Conservation (phyloP, 23 red algal genomes). For the Agarophyton chilense region DNA sequence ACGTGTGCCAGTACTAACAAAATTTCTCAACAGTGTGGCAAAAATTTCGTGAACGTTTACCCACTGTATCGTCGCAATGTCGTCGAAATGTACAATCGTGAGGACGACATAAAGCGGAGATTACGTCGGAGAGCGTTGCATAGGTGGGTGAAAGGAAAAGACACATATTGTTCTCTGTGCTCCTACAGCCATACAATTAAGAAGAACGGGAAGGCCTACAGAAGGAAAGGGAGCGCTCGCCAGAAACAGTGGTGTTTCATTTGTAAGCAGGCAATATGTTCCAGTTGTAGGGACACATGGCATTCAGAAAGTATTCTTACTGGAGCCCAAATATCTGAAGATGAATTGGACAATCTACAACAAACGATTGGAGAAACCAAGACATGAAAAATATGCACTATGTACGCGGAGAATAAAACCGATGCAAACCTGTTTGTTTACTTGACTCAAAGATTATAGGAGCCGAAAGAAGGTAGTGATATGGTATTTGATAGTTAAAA, state of each 20-base stretch:
- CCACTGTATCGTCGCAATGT: constrained; percentile 13
- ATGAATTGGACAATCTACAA: background rate
- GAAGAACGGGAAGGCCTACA: background rate
- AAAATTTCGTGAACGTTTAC: background rate
- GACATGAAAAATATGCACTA: background rate
- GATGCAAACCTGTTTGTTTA: too few relatives aligned
- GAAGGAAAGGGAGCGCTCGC: background rate
- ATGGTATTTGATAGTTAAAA: too few relatives aligned
- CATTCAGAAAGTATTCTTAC: background rate
- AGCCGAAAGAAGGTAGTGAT: too few relatives aligned
- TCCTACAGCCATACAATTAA: background rate
- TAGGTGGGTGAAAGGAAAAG: constrained; percentile 7
- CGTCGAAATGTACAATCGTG: constrained; percentile 35
- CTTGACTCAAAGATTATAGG: too few relatives aligned
- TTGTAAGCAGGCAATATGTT: constrained; percentile 28
- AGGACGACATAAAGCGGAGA: constrained; percentile 1
- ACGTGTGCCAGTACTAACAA: background rate
- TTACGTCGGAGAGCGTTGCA: background rate
- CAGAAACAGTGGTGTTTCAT: background rate
- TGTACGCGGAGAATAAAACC: too few relatives aligned
- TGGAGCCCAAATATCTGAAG: background rate
- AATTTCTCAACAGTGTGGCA: background rate
- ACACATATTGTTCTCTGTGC: constrained; percentile 2
- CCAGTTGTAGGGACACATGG: background rate
- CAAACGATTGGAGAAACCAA: background rate